These are phyloP conservation scores for Candida xyloterini DNA, from an alignment of 805 yeast species.

Conservation along the genomic window DNA sequence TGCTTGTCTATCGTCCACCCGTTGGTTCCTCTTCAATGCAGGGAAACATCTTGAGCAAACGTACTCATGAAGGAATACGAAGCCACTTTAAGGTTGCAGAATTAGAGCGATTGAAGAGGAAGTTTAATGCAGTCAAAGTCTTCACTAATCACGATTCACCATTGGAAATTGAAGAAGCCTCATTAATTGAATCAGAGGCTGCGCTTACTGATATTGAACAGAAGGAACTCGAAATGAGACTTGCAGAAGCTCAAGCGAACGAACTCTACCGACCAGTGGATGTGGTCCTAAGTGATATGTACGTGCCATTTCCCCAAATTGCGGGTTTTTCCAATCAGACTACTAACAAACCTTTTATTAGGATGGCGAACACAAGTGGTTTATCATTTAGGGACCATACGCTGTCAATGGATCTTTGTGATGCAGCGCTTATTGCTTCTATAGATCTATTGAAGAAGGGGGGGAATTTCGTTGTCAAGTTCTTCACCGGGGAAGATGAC, in stretches of 20 bases:
- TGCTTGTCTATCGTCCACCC: conserved; percentile 78
- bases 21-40: conserved; percentile 76
- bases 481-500: conserved; percentile 82
- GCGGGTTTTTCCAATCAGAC: conserved; percentile 55
- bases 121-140: conserved; percentile 19
- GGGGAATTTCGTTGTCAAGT: conserved; percentile 80
- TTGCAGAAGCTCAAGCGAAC: conserved; percentile 2
- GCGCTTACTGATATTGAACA: conserved; percentile 12
- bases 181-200: conserved; percentile 20
- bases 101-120: conserved; percentile 29
- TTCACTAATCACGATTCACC: conserved; percentile 6
- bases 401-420: conserved; percentile 86
- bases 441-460: conserved; percentile 63
- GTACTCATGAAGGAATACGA: conserved; percentile 57
- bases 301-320: conserved; percentile 58
- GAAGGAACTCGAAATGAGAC: conserved; percentile 1
- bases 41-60: conserved; percentile 75
- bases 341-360: conserved; percentile 74
- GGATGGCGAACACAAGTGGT: conserved; percentile 95
- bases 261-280: conserved; percentile 51
- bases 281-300: conserved; percentile 78
- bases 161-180: conserved; percentile 14
- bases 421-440: conserved; percentile 81
- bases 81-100: conserved; percentile 41
- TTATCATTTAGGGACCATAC: conserved; percentile 75